Percentiles rank a stretch among this genome's conserved stretches.
These are phyloP conservation scores for Ogataea methanolica DNA, from an alignment of 805 yeast genomes.

Conservation along the genomic window DNA sequence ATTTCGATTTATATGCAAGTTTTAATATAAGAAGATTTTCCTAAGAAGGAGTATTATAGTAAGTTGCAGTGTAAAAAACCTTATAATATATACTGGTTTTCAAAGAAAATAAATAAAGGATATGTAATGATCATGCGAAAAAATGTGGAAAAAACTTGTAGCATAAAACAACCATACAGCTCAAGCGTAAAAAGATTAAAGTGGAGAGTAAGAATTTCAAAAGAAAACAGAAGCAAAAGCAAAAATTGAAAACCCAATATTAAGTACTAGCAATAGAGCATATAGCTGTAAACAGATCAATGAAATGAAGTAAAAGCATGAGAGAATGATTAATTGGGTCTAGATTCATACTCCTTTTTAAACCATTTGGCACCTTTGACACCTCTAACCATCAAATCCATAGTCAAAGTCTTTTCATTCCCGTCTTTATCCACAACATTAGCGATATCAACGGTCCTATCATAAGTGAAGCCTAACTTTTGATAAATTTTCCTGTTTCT, in stretches of 20 bases:
- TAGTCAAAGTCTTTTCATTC: constrained; percentile 22
- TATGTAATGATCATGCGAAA: too few species aligned
- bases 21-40: too few species aligned
- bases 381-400: constrained; percentile 38
- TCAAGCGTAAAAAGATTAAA: too few species aligned
- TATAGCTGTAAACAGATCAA: neutral
- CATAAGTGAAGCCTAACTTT: constrained; percentile 46
- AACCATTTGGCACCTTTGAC: constrained; percentile 32
- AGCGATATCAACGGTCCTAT: constrained; percentile 32
- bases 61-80: too few species aligned
- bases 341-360: constrained; percentile 9
- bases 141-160: too few species aligned
- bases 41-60: too few species aligned
- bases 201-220: neutral
- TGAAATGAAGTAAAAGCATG: neutral
- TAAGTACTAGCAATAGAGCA: neutral
- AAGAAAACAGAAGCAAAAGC: neutral
- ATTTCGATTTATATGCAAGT: too few species aligned
- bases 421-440: constrained; percentile 25
- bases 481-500: constrained; percentile 48
- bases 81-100: too few species aligned
- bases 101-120: too few species aligned
- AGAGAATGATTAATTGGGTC: neutral
- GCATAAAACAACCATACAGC: too few species aligned
- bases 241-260: neutral